Percentiles rank a stretch among this genome's conserved stretches.
phyloP scores from a whole-genome alignment of 2,329 filamentous ascomycete genomes.

The Alternaria sp. region DNA sequence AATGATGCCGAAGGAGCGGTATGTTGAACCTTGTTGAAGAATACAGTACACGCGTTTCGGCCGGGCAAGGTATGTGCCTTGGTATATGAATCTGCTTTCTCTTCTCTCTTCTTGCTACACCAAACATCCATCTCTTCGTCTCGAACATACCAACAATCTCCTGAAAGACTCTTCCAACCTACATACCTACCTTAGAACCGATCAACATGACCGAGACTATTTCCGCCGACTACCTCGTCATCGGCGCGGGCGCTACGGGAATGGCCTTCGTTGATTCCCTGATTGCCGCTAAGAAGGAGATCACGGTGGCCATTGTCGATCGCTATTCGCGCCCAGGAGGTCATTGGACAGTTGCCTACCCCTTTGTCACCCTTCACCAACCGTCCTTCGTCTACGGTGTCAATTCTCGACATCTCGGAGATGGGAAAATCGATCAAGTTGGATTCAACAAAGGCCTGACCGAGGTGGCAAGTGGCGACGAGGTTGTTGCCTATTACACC shows the following conservation, averaged over 20 bases:
- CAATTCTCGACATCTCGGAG: background rate
- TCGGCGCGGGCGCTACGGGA: background rate
- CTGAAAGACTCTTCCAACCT: background rate
- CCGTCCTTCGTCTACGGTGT: background rate
- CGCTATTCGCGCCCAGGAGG: background rate
- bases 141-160: background rate
- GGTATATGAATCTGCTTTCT: background rate
- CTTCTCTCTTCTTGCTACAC: background rate
- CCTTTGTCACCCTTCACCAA: background rate
- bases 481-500: background rate
- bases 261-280: background rate
- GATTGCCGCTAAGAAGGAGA: background rate
- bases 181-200: background rate
- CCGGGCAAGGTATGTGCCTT: background rate
- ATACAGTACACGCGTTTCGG: rapidly evolving
- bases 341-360: background rate
- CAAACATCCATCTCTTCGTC: background rate
- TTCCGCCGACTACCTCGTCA: background rate
- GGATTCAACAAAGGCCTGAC: background rate
- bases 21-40: background rate
- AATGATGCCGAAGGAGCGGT: background rate
- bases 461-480: background rate
- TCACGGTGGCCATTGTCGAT: background rate
- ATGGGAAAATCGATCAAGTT: background rate
- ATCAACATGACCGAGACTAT: background rate